Base-by-base conservation (phyloP, 1,139 yeast species). In the Saccharomyces hybrid region DNA sequence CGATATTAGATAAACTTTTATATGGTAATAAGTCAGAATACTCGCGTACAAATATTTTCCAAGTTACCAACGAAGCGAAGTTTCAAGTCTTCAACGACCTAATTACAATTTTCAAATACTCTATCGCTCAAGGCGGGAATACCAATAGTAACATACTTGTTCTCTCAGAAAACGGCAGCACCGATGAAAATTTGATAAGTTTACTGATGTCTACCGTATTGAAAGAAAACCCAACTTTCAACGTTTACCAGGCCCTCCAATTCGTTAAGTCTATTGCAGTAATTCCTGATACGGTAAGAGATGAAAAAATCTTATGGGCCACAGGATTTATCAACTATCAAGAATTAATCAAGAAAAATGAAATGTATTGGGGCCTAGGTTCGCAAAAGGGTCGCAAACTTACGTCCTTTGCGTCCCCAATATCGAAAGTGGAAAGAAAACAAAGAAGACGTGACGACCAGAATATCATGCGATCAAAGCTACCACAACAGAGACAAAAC, bases 11-110 rank as follows among this genome's bases (percentile, higher is more conserved):
- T 27, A 52, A 46, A 14, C 16, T 51, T 32, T 47, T 62, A 31
- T 56, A 61, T 53, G 57, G 60, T 6, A 53, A 55, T 28, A 44
- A 57, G 29, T 49, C 58, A 8, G 51, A 55, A 23, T 57, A 55
- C 52, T 53, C 56, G 13, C 53, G 49, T 16, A 57, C 61, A 23
- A 65, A 63, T 52, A 56, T 61, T 5, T 59, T 64, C 28, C 55
- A 60, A 2, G 61, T 59, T 4, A 46, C 55, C 5, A 61, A 62
- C 14, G 50, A 61, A 7, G 62, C 59, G 2, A 61, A 56, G 51
- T 62, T 65, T 28, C 59, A 61, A 50, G 50, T 54, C 6, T 65
- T 68, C 50, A 67, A 67, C 53, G 71, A 68, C 51, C 55, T 67
- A 46, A 50, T 68, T 23, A 60, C 64, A 2, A 46, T 67, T 3